A percentile compares a stretch with the other conserved stretches of the same genome.
phyloP scores from a whole-genome alignment of 768 basidiomycete genomes.

The Lactarius quietus region DNA sequence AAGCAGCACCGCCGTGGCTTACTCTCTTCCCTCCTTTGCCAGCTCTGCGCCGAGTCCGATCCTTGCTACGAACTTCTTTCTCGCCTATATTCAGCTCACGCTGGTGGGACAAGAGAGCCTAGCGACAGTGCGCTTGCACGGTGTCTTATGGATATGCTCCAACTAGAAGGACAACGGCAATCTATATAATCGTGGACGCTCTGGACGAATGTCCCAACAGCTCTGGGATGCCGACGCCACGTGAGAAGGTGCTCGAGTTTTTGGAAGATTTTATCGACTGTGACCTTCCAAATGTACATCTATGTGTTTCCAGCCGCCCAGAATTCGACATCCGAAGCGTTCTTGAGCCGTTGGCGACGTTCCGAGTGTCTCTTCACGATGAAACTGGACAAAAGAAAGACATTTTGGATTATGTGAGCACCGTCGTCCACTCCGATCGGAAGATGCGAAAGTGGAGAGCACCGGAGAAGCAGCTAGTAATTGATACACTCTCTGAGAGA shows the following conservation, averaged over 20 bases:
- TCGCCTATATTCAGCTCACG: background rate
- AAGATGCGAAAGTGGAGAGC: slow-evolving; percentile 1
- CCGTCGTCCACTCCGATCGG: background rate
- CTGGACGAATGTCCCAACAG: background rate
- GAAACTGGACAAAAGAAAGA: background rate
- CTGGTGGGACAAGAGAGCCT: background rate
- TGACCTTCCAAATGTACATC: background rate
- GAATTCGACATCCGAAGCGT: background rate
- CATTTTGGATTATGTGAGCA: background rate
- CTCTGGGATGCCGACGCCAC: background rate
- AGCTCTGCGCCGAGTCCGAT: background rate
- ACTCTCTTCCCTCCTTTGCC: background rate
- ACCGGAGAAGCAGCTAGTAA: background rate
- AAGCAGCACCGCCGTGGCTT: background rate
- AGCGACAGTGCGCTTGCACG: background rate
- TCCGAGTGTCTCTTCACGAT: background rate
- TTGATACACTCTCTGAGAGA: background rate
- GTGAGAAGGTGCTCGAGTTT: background rate
- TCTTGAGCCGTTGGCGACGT: background rate
- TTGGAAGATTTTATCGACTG: background rate
- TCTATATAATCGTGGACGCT: background rate
- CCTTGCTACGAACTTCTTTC: background rate
- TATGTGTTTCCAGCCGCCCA: background rate
- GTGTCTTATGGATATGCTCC: background rate
- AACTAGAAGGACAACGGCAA: background rate